These are phyloP conservation scores for Sugiyamaella japonica DNA, from an alignment of 1,139 yeast genomes.

Conservation along the genomic window DNA sequence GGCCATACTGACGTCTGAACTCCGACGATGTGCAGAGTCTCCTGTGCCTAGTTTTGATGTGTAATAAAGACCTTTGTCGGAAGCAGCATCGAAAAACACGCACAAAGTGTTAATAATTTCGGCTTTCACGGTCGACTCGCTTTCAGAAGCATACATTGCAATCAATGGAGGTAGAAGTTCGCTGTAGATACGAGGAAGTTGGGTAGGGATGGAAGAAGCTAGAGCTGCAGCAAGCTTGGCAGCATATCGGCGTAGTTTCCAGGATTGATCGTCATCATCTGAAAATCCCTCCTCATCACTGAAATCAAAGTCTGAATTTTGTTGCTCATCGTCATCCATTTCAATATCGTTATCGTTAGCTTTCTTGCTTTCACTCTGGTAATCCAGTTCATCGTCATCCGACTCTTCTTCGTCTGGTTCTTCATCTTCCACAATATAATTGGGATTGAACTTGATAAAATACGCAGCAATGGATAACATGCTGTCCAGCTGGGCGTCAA, in stretches of 20 bases:
- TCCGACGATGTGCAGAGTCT: slow-evolving; percentile 29
- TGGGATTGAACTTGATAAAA: slow-evolving; percentile 62
- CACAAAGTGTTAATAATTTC: slow-evolving; percentile 40
- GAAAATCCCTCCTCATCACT: slow-evolving; percentile 49
- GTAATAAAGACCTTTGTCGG: slow-evolving; percentile 33
- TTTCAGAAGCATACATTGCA: slow-evolving; percentile 38
- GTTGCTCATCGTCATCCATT: slow-evolving; percentile 33
- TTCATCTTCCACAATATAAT: slow-evolving; percentile 45
- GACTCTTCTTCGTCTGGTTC: slow-evolving; percentile 41
- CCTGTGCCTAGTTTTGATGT: slow-evolving; percentile 32
- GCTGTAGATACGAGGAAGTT: slow-evolving; percentile 30
- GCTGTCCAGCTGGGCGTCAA: slow-evolving; percentile 37
- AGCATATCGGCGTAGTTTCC: slow-evolving; percentile 66
- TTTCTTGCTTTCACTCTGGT: slow-evolving; percentile 37
- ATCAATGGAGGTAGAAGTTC: slow-evolving; percentile 36
- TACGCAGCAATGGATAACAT: slow-evolving; percentile 42
- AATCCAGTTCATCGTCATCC: slow-evolving; percentile 38
- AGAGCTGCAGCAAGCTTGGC: slow-evolving; percentile 49
- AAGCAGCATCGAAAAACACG: slow-evolving; percentile 35
- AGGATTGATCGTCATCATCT: slow-evolving; percentile 62
- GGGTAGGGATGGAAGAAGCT: slow-evolving; percentile 41
- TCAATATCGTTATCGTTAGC: slow-evolving; percentile 26
- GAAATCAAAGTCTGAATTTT: slow-evolving; percentile 44
- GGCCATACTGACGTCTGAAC: slow-evolving; percentile 40
- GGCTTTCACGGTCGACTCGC: slow-evolving; percentile 44